phyloP scores from a whole-genome alignment of 306 rosid species.

The Pyrus pyrifolia region DNA sequence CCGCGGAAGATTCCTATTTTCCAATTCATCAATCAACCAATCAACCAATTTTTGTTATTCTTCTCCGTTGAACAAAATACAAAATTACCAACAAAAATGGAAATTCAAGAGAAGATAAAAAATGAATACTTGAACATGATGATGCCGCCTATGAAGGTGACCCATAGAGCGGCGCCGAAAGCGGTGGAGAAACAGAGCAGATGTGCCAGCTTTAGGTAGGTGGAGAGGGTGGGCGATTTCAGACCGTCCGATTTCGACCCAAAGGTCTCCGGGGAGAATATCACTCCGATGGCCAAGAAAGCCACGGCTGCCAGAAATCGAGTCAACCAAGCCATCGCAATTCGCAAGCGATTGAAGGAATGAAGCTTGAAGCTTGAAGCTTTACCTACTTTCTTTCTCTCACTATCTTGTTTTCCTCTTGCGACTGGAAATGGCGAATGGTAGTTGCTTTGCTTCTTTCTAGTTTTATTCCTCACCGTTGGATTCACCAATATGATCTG shows the following conservation, averaged over 20 bases:
- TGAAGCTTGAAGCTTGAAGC: background rate
- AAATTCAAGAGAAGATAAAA: background rate
- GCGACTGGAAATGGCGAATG: background rate
- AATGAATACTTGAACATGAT: conserved; percentile 81
- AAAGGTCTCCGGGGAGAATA: conserved; percentile 82
- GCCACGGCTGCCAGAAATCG: conserved; percentile 67
- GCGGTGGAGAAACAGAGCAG: conserved; percentile 86
- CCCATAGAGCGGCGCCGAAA: conserved; percentile 91
- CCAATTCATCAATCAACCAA: background rate
- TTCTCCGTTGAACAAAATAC: background rate
- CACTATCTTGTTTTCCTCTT: background rate
- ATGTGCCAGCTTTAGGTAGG: conserved; percentile 80
- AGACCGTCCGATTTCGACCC: conserved; percentile 58
- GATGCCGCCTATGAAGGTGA: conserved; percentile 95
- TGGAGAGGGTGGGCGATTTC: conserved; percentile 35
- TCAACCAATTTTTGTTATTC: background rate
- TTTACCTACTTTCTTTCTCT: background rate
- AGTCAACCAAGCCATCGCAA: conserved; percentile 69
- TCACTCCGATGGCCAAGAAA: conserved; percentile 81
- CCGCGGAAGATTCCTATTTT: conserved; percentile 78
- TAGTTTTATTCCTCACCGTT: background rate
- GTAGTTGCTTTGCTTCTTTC: no score
- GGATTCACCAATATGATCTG: background rate
- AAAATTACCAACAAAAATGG: background rate
- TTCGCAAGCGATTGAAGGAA: background rate